Evolutionary conservation across 2,329 filamentous ascomycete genomes (phyloP).

Genomic region (Alternaria triticimaculans): DNA sequence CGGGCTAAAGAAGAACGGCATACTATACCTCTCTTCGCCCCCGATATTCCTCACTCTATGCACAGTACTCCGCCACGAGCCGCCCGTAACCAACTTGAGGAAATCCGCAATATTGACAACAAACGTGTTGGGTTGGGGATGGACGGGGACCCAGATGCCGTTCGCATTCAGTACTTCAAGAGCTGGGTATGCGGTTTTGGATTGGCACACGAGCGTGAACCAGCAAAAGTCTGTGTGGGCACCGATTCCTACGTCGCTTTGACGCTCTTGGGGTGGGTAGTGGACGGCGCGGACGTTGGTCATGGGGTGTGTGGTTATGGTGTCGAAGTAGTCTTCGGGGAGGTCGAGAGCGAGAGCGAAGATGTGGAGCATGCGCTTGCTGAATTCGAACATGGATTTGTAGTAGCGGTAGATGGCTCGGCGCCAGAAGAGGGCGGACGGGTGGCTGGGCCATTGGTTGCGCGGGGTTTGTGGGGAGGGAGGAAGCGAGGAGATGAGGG

Average conservation of each 20-base stretch:
- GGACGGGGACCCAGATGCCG: constrained; percentile 51
- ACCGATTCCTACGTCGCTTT: constrained; percentile 48
- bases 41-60: constrained; percentile 51
- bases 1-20: constrained; percentile 52
- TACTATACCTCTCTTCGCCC: constrained; percentile 48
- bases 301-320: constrained; percentile 50
- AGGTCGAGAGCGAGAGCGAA: constrained; percentile 51
- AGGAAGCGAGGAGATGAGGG: constrained; percentile 20
- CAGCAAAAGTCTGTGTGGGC: constrained; percentile 54
- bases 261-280: constrained; percentile 48
- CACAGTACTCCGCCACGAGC: constrained; percentile 49
- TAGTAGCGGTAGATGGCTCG: constrained; percentile 42
- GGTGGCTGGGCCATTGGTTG: constrained; percentile 43
- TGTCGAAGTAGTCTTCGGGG: constrained; percentile 49
- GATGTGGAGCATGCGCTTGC: constrained; percentile 42
- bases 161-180: constrained; percentile 54
- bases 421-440: constrained; percentile 37
- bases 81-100: constrained; percentile 51
- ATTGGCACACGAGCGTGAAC: constrained; percentile 51
- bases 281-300: constrained; percentile 52
- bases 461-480: constrained; percentile 24
- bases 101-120: constrained; percentile 54
- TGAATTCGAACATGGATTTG: constrained; percentile 39
- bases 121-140: constrained; percentile 44
- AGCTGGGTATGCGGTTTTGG: constrained; percentile 29